These are phyloP conservation scores for Solanum arcanum DNA, from an alignment of 257 asterid species.

Conservation along the genomic window DNA sequence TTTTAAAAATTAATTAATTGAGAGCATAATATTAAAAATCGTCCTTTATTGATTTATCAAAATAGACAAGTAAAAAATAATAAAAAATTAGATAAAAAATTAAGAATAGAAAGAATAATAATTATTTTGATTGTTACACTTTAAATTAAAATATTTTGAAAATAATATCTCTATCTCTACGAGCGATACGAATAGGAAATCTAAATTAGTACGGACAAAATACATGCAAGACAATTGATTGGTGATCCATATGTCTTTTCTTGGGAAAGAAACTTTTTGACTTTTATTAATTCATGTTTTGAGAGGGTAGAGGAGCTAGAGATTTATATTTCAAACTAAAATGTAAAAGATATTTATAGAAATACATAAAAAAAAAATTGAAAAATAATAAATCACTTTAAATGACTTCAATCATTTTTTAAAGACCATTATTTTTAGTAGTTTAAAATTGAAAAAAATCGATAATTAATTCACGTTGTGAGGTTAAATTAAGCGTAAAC, in stretches of 20 bases:
- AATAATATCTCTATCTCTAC: background rate
- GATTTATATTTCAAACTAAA: background rate
- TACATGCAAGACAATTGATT: background rate
- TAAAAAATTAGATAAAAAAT: no score
- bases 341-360: background rate
- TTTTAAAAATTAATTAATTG: no score
- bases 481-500: background rate
- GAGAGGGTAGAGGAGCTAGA: background rate
- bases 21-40: no score
- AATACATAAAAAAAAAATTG: no score
- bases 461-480: no score
- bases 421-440: no score
- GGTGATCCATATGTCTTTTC: background rate
- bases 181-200: background rate
- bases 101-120: no score
- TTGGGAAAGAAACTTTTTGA: background rate
- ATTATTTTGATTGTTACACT: background rate
- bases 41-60: no score
- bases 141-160: accelerated
- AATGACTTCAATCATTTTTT: no score
- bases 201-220: background rate
- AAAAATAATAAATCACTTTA: no score
- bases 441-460: background rate
- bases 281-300: background rate
- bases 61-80: no score